Conservation (phyloP, 2,329 filamentous ascomycete species). For the Corynespora cassiicola region DNA sequence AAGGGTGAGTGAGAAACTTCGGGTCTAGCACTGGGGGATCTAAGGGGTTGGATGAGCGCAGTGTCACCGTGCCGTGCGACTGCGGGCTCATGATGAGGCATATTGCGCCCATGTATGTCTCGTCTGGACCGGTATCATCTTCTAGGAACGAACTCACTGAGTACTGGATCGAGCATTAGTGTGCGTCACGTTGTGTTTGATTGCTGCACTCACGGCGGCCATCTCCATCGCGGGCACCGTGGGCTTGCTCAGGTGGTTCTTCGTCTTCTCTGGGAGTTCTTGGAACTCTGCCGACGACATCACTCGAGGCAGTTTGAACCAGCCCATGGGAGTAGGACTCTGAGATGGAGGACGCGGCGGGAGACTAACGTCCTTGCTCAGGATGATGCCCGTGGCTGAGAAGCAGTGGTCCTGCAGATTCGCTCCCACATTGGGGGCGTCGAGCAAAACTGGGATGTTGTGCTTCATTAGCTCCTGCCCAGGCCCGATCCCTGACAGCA, state of each 20-base stretch:
- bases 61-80: constrained; percentile 56
- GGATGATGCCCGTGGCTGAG: constrained; percentile 4
- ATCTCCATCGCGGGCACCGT: constrained; percentile 65
- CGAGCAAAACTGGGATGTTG: constrained; percentile 58
- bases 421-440: constrained; percentile 66
- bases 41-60: constrained; percentile 58
- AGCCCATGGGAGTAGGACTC: constrained; percentile 35
- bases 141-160: constrained; percentile 21
- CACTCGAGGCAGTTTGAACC: constrained; percentile 43
- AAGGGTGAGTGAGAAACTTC: constrained; percentile 57
- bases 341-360: constrained; percentile 4
- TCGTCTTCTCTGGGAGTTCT: constrained; percentile 50
- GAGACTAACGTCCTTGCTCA: constrained; percentile 5
- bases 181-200: too few species aligned
- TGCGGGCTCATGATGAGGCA: constrained; percentile 57
- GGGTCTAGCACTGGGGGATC: constrained; percentile 59
- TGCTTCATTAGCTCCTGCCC: constrained; percentile 57
- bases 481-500: constrained; percentile 67
- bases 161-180: constrained; percentile 42
- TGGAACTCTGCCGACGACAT: constrained; percentile 56
- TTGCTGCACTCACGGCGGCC: constrained; percentile 30
- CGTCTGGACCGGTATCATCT: too few species aligned
- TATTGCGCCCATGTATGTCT: constrained; percentile 9
- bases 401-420: constrained; percentile 63
- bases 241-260: constrained; percentile 51